Percentiles rank a stretch among this genome's conserved stretches.
These are phyloP conservation scores for Pigoraptor vietnamica DNA, from an alignment of 78 protist species.

Conservation along the genomic window DNA sequence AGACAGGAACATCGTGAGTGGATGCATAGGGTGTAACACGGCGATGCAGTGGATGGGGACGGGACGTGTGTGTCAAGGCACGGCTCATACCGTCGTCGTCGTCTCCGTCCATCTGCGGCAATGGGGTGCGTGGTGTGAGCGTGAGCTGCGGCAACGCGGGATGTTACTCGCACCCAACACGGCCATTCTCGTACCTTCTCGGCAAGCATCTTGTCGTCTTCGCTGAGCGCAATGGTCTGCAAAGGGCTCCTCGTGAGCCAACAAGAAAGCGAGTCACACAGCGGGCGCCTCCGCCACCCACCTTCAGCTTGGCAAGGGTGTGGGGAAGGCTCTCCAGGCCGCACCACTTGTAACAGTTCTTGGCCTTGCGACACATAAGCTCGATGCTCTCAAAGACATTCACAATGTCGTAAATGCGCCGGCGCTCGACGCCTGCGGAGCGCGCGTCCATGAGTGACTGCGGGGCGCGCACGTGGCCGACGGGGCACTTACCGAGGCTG, in stretches of 20 bases:
- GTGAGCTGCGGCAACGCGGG: too few species aligned
- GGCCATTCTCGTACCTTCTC: too few species aligned
- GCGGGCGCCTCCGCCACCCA: neutral
- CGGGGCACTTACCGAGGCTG: neutral
- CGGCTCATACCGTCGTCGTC: neutral
- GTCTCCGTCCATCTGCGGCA: neutral
- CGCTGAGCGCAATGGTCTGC: neutral
- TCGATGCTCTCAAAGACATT: neutral
- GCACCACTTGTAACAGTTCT: neutral
- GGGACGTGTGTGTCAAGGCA: too few species aligned
- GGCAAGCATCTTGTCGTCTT: neutral
- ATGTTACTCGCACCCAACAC: too few species aligned
- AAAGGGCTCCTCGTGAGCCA: neutral
- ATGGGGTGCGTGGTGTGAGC: too few species aligned
- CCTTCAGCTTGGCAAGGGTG: neutral
- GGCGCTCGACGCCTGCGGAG: neutral
- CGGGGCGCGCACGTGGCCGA: too few species aligned
- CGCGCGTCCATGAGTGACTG: too few species aligned
- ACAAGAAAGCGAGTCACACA: neutral
- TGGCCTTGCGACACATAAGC: neutral
- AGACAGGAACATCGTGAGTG: too few species aligned
- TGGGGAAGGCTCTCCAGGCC: neutral
- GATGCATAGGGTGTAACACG: neutral
- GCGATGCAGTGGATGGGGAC: too few species aligned
- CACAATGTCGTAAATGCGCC: slow-evolving; percentile 12